Base-by-base conservation (phyloP, 495 filamentous ascomycete species). In the Glarea lozoyensis region DNA sequence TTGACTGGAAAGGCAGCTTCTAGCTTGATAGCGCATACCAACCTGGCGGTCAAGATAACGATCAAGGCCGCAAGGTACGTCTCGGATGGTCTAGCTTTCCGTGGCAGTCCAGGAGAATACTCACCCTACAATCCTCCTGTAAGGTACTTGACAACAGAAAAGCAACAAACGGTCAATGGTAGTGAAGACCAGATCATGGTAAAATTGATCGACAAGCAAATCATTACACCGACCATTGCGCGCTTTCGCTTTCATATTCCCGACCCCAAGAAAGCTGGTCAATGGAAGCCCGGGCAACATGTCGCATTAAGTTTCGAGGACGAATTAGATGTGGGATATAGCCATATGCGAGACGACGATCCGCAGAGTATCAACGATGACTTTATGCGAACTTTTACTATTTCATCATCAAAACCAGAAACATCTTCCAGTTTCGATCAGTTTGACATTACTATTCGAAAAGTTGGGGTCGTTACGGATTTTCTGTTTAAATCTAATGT, bases 331-430 rank as follows among this genome's bases (percentile, higher is more conserved):
- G 57, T 68, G 34, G 86, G 86, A 3, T 94, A 84, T 56, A 74
- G 66, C 37, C 87, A 92, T 55, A 92, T 92, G 86, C 65, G 78
- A 1, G 80, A 90, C 42, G 74, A 78, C 29, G 86, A 90, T 44
- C 86, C 85, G 11, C 66, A 67, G 49, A 82, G 75, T 49, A 55
- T 92, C 32, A 94, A 92, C 48, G 86, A 92, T 48, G 84, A 94
- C 54, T 89, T 78, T 50, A 63, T 88, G 15, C 67, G 86, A 25
- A 90, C 86, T 0, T 92, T 92, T 53, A 92, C 84, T 2, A 67
- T 89, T 4, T 82, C 78, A 0, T 84, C 72, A 2, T 56, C 64
- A 18, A 74, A 78, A 3, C 60, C 62, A 44, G n/a, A n/a, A n/a
- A 43, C 61, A 4, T 38, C 51, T 9, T 39, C 57, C 19, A 52